Evolutionary conservation across 2,329 filamentous ascomycete species (phyloP).

Genomic region (Ophiocordyceps camponoti-leonardi): DNA sequence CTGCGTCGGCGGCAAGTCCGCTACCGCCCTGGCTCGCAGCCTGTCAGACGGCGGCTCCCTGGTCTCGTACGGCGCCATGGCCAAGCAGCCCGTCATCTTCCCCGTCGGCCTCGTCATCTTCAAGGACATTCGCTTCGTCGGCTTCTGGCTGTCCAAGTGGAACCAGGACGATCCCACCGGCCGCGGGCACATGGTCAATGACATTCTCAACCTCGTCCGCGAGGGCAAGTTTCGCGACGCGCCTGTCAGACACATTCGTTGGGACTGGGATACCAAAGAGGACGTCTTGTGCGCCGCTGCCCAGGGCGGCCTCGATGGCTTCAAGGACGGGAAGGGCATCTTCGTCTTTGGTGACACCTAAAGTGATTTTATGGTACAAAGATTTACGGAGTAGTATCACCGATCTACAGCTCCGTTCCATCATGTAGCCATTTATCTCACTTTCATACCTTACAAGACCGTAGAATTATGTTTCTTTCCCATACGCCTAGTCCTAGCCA

Average conservation of each 20-base stretch:
- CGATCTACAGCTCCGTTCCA: not conserved
- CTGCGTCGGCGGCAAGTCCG: slow-evolving; percentile 81
- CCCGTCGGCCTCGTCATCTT: slow-evolving; percentile 84
- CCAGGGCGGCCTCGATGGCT: slow-evolving; percentile 69
- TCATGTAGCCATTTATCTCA: not conserved
- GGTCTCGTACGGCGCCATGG: slow-evolving; percentile 94
- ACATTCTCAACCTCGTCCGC: slow-evolving; percentile 62
- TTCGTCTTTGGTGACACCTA: slow-evolving; percentile 61
- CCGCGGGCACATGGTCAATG: slow-evolving; percentile 66
- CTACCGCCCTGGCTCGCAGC: slow-evolving; percentile 59
- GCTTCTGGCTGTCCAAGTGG: slow-evolving; percentile 93
- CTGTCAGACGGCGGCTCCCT: slow-evolving; percentile 53
- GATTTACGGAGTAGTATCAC: too few species aligned
- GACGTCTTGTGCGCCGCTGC: slow-evolving; percentile 54
- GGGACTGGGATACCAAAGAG: slow-evolving; percentile 67
- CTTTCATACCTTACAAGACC: too few species aligned
- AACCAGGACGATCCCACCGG: slow-evolving; percentile 55
- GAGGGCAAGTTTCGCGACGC: slow-evolving; percentile 66
- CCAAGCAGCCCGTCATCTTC: slow-evolving; percentile 64
- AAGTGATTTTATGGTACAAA: too few species aligned
- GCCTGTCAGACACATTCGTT: slow-evolving; percentile 66
- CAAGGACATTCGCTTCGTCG: slow-evolving; percentile 73
- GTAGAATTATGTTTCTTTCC: not conserved
- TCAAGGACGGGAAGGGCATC: slow-evolving; percentile 73
- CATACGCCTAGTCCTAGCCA: not conserved